Percentiles rank a stretch among this genome's conserved stretches.
Conservation (phyloP, 331 rosid species). For the Stylosanthes scabra region DNA sequence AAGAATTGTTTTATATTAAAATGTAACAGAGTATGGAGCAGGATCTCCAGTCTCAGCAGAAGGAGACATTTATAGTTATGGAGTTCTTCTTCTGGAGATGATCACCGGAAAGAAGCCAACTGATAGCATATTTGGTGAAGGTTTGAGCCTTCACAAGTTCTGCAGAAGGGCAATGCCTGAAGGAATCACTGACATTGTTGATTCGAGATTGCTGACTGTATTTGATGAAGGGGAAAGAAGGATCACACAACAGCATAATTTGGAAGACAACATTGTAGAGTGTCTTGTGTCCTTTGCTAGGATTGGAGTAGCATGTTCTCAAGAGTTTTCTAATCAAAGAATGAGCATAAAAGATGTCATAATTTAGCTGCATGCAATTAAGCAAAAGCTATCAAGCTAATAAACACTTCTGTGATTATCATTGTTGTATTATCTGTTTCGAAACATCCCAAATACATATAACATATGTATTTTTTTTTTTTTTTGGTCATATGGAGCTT, state of each 20-base stretch:
- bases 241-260: background rate
- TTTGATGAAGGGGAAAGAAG: background rate
- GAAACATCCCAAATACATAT: no score
- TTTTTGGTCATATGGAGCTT: no score
- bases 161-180: slow-evolving; percentile 6
- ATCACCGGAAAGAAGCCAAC: slow-evolving; percentile 14
- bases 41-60: no score
- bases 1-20: no score
- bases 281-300: background rate
- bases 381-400: background rate
- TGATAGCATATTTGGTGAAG: slow-evolving; percentile 20
- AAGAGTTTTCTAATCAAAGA: background rate
- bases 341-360: slow-evolving; percentile 17
- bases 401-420: background rate
- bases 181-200: background rate
- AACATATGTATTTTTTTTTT: no score
- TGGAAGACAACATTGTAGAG: background rate
- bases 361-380: slow-evolving; percentile 6
- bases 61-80: background rate
- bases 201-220: background rate
- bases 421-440: background rate
- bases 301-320: slow-evolving; percentile 2
- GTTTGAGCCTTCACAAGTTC: background rate
- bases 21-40: no score
- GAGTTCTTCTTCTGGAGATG: no score